Evolutionary conservation across 2,329 filamentous ascomycete genomes (phyloP), one percentile per base, ranked within the genome.

Genomic region (Rutstroemia sp.): DNA sequence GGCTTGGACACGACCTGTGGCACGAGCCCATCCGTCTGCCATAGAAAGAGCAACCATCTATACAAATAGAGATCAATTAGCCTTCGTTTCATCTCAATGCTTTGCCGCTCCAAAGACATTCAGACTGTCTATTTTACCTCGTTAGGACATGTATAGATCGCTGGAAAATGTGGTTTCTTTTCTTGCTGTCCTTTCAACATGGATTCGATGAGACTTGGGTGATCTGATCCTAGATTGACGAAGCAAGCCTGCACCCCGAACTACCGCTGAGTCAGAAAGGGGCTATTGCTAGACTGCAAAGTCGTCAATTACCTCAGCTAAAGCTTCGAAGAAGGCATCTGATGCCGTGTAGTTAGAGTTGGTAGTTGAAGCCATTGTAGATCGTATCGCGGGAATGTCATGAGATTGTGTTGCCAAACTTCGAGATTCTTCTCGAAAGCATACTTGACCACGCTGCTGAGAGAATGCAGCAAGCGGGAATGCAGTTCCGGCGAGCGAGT

Each of bases 21-120:
- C 70, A 36, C 83, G 77, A 40, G 86, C 84, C 64, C 84, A 88
- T 48, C 85, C 86, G 66, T 88, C 84, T 4, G 86, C 86, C 81
- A 87, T 86, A 27, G 84, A 88, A 10, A 89, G 75, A 5, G 85
- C 86, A 3, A 87, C 84, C 81, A 88, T 86, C 76, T 51, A 10
- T 48, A 19, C 17, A 6, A 21, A 30, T 21, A 34, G 19, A 30
- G n/a, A 10, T 48, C 4, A 14, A 38, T 23, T 21, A 40, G n/a
- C 10, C n/a, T 40, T n/a, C 30, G 30, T 4, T 34, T 34, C 30
- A 4, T 34, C 2, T 14, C 9, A 4, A 12, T 34, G 30, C 30
- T 34, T 34, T 34, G 30, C 9, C 10, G 30, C 30, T 34, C 9
- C 19, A 19, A 19, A 19, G 19, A 19, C 19, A 19, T 19, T 19